These are phyloP conservation scores for Melocanna baccifera DNA, from an alignment of 176 grass and related monocot species.

Conservation along the genomic window DNA sequence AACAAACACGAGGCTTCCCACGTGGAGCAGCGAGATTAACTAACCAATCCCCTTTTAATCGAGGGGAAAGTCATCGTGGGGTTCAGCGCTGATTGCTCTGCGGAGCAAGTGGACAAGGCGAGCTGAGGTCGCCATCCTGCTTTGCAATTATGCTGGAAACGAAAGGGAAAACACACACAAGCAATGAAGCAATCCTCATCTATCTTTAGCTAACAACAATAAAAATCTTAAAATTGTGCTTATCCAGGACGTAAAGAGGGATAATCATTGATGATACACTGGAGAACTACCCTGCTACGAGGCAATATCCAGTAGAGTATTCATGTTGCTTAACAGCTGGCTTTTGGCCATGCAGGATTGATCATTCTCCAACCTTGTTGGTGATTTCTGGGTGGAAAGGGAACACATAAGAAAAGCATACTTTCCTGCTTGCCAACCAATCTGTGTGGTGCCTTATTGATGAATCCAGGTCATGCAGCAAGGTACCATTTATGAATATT, in stretches of 20 bases:
- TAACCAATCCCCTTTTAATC: not conserved
- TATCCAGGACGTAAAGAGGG: conserved; percentile 28
- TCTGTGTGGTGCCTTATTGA: conserved; percentile 13
- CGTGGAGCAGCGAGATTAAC: not conserved
- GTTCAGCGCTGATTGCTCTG: not conserved
- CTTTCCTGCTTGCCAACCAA: conserved; percentile 4
- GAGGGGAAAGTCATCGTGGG: not conserved
- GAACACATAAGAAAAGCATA: not conserved
- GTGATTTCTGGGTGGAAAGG: conserved; percentile 42
- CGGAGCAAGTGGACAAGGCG: conserved; percentile 33
- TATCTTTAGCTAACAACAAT: conserved; percentile 5
- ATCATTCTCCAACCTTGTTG: not conserved
- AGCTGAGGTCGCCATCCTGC: not conserved
- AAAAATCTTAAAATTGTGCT: conserved; percentile 22
- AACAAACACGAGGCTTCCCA: not conserved
- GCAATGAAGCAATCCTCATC: conserved; percentile 1
- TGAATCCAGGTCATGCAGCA: conserved; percentile 27
- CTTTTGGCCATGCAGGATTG: not conserved
- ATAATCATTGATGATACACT: not conserved
- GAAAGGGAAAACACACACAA: not conserved
- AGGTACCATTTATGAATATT: not conserved
- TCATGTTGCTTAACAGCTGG: conserved; percentile 43
- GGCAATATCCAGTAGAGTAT: not conserved
- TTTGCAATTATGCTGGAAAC: conserved; percentile 1
- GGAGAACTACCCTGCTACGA: not conserved